Evolutionary conservation across 768 basidiomycete genomes (phyloP).

Genomic region (Scleroderma bovista): DNA sequence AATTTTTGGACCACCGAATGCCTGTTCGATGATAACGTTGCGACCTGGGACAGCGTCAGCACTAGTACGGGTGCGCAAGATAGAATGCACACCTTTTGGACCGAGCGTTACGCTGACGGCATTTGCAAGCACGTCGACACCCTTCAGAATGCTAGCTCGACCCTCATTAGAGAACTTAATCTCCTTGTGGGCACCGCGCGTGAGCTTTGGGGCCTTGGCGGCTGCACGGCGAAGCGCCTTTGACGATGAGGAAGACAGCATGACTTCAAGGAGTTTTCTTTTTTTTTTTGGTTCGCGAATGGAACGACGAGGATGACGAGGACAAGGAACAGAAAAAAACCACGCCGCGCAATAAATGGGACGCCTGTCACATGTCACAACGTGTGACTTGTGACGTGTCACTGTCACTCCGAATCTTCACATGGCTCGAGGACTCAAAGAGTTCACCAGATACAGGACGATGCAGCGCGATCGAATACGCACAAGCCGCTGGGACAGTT

Average conservation of each 20-base stretch:
- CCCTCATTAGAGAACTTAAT: slow-evolving; percentile 96
- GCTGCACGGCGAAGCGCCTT: slow-evolving; percentile 65
- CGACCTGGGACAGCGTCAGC: slow-evolving; percentile 50
- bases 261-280: too few species aligned
- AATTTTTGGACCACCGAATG: slow-evolving; percentile 89
- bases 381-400: slow-evolving; percentile 1
- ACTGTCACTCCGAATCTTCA: too few species aligned
- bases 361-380: slow-evolving; percentile 14
- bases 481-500: too few species aligned
- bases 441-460: background rate
- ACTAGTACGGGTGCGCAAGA: background rate
- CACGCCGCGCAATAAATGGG: slow-evolving; percentile 22
- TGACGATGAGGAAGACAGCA: slow-evolving; percentile 68
- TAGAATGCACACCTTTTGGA: slow-evolving; percentile 67
- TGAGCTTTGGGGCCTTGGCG: slow-evolving; percentile 49
- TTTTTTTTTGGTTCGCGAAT: slow-evolving; percentile 11
- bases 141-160: slow-evolving; percentile 87
- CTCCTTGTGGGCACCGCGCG: slow-evolving; percentile 87
- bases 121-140: slow-evolving; percentile 95
- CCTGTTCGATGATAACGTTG: slow-evolving; percentile 97
- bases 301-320: slow-evolving; percentile 8
- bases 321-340: slow-evolving; percentile 6
- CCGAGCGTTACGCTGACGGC: slow-evolving; percentile 96
- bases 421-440: too few species aligned
- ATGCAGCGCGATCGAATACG: background rate